Evolutionary conservation across 1,139 yeast species (phyloP), one percentile per base, ranked within the genome.

Genomic region (Arxiozyma heterogenica): DNA sequence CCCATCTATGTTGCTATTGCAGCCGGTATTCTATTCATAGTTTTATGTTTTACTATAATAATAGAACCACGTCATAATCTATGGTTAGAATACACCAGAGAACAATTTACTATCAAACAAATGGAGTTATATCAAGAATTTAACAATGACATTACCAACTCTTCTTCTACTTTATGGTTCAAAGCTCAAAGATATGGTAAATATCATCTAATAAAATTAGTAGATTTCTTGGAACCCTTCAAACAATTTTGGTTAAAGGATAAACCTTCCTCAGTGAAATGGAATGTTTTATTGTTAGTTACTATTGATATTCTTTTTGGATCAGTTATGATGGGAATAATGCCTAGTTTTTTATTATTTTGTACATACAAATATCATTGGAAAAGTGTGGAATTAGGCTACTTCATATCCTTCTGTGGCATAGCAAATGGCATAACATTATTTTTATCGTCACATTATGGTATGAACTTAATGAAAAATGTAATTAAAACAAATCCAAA

Each of bases 321-420:
- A 30, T 53, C 64, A 9, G 59, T 64, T 1, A 64, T 69, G 2
- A 59, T 69, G 17, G 73, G 75, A 1, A 54, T 69, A 30, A 76
- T 77, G 11, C 78, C 79, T 23, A 70, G 83, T 0, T 58, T 79
- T 20, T 67, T 84, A 1, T 70, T 87, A 39, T 86, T 80, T 62
- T 79, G 84, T 0, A 79, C 84, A 38, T 81, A 75, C 63, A 66
- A 64, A 46, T 86, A 81, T 66, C 62, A 75, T 23, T 84, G 94
- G 88, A 71, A 72, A 1, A 76, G 87, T 22, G 76, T 73, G 3
- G 78, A 78, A 51, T 69, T 84, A 39, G 90, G 93, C 7, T 76
- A 77, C 56, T 75, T 80, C 55, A 68, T 87, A 55, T 80, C 91
- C 0, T 56, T 77, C 0, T 60, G 77, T 1, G 85, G 88, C 50